A percentile compares a stretch with the other conserved stretches of the same genome.
Evolutionary conservation across 805 yeast species (phyloP).

Genomic region (Pichia sporocuriosa): DNA sequence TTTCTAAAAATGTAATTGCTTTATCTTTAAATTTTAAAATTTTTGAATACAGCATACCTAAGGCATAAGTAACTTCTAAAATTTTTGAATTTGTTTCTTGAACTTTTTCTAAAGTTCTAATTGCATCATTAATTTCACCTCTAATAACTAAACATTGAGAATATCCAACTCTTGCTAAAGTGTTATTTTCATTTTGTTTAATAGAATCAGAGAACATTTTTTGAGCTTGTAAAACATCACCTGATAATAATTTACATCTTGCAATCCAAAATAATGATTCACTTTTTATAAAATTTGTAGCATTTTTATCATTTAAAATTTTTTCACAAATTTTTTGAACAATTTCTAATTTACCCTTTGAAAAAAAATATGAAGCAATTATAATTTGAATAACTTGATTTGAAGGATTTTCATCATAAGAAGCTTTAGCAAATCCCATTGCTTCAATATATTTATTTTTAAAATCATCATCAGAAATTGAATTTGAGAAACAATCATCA

Average conservation of each 20-base stretch:
- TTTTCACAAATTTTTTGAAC: conserved; percentile 52
- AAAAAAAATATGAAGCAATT: conserved; percentile 64
- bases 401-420: conserved; percentile 35
- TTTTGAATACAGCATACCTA: conserved; percentile 69
- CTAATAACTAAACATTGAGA: conserved; percentile 80
- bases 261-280: conserved; percentile 84
- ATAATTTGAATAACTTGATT: conserved; percentile 60
- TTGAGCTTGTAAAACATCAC: conserved; percentile 65
- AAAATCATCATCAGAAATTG: conserved; percentile 58
- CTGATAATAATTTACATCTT: conserved; percentile 56
- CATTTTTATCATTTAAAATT: conserved; percentile 36
- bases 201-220: conserved; percentile 65
- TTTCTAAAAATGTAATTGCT: conserved; percentile 61
- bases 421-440: conserved; percentile 40
- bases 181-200: conserved; percentile 54
- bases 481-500: conserved; percentile 51
- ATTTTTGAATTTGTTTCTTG: conserved; percentile 60
- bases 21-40: conserved; percentile 32
- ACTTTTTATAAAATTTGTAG: conserved; percentile 39
- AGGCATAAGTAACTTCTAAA: conserved; percentile 64
- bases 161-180: conserved; percentile 70
- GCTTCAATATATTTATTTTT: conserved; percentile 51
- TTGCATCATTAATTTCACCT: conserved; percentile 74
- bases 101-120: conserved; percentile 73
- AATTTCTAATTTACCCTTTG: conserved; percentile 52